Conservation (phyloP, 257 asterid species). For the Paulownia fortunei region DNA sequence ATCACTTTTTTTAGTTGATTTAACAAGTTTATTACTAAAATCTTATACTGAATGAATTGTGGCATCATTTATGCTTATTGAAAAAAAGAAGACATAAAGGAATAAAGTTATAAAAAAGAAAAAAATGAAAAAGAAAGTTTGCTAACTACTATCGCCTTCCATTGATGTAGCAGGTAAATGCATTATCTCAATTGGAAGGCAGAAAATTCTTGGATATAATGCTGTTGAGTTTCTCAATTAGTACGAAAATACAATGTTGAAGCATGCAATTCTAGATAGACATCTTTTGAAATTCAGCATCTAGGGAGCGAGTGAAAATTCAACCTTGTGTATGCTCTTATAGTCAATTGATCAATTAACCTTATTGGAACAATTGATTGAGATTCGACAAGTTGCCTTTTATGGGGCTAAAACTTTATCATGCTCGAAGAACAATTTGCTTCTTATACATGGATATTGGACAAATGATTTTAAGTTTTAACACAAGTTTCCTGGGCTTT, state of each 20-base stretch:
- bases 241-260: neutral
- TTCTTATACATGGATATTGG: too few species aligned
- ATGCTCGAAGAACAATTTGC: constrained; percentile 12
- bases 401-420: neutral
- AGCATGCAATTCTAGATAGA: neutral
- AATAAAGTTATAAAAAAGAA: too few species aligned
- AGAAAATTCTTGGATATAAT: constrained; percentile 9
- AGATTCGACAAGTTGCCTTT: constrained; percentile 1
- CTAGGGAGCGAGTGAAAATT: neutral
- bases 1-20: too few species aligned
- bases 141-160: too few species aligned
- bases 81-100: too few species aligned
- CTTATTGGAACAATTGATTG: too few species aligned
- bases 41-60: too few species aligned
- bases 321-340: neutral
- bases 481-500: neutral
- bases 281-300: constrained; percentile 6
- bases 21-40: too few species aligned
- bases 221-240: constrained; percentile 3
- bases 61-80: too few species aligned
- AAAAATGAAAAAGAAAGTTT: too few species aligned
- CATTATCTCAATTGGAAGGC: neutral
- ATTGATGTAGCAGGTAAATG: constrained; percentile 1
- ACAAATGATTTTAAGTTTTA: too few species aligned
- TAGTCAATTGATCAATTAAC: neutral